Evolutionary conservation across 1,139 yeast species (phyloP).

Genomic region (Suhomyces ambrosiae): DNA sequence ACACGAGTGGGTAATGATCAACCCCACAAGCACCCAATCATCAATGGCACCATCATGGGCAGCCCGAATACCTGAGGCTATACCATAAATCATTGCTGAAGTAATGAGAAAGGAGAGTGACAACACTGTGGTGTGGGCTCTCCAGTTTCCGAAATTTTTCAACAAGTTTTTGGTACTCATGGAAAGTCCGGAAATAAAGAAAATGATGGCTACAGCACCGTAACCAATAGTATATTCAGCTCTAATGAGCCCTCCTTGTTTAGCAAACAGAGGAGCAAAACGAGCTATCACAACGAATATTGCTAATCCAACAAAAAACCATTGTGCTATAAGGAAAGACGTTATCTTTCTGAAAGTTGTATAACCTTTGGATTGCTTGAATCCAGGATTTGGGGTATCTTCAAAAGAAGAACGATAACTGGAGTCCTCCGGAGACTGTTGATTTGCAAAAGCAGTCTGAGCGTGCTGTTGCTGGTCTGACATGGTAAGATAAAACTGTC

Average conservation of each 20-base stretch:
- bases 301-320: constrained; percentile 78
- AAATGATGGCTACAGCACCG: constrained; percentile 85
- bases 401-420: too few relatives aligned
- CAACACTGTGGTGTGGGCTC: constrained; percentile 77
- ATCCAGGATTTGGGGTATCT: too few relatives aligned
- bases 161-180: constrained; percentile 66
- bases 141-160: constrained; percentile 68
- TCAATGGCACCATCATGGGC: constrained; percentile 62
- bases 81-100: constrained; percentile 72
- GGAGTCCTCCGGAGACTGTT: too few relatives aligned
- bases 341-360: constrained; percentile 15
- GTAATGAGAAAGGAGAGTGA: constrained; percentile 73
- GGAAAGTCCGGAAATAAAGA: constrained; percentile 76
- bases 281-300: constrained; percentile 74
- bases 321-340: constrained; percentile 43
- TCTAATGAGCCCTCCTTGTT: constrained; percentile 74
- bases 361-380: constrained; percentile 2
- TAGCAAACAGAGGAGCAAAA: constrained; percentile 78
- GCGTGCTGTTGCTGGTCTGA: background rate
- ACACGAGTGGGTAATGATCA: constrained; percentile 80
- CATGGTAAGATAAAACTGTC: too few relatives aligned
- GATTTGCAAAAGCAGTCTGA: too few relatives aligned
- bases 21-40: constrained; percentile 75
- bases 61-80: constrained; percentile 64
- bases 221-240: constrained; percentile 79